These are phyloP conservation scores for Licmophora abbreviata DNA, from an alignment of 108 stramenopile species.

Conservation along the genomic window DNA sequence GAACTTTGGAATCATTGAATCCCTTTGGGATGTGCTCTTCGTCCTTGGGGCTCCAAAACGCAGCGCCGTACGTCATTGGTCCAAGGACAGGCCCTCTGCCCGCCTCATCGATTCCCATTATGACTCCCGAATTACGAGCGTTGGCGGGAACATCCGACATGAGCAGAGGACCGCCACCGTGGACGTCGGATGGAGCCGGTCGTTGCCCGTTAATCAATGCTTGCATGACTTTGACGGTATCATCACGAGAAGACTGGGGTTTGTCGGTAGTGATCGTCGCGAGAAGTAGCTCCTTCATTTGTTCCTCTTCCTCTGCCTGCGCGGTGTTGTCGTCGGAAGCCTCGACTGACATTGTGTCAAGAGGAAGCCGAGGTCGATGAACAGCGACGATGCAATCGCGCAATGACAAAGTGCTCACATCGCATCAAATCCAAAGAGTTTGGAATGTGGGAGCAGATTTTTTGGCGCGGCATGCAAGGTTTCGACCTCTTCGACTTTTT, in stretches of 20 bases:
- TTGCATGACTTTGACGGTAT: conserved; percentile 15
- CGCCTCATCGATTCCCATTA: conserved; percentile 69
- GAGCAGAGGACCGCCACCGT: conserved; percentile 55
- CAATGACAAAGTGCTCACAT: no score
- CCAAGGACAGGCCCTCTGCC: conserved; percentile 84
- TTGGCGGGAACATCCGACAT: conserved; percentile 52
- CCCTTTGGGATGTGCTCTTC: conserved; percentile 36
- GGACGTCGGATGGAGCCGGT: conserved; percentile 34
- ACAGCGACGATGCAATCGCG: no score
- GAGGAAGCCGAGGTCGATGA: no score
- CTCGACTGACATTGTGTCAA: no score
- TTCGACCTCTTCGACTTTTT: no score
- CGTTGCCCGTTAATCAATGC: conserved; percentile 7
- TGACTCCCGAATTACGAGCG: conserved; percentile 24
- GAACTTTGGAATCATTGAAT: conserved; percentile 83
- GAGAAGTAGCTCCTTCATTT: no score
- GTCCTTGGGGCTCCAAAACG: conserved; percentile 61
- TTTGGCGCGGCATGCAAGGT: no score
- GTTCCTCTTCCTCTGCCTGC: no score
- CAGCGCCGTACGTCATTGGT: conserved; percentile 80
- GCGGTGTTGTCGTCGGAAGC: no score
- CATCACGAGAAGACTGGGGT: conserved; percentile 11
- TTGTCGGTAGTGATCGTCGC: no score
- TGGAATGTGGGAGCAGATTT: no score
- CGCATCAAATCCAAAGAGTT: no score